Percentiles rank a stretch among this genome's conserved stretches.
Evolutionary conservation across 139 green algal species (phyloP).

Genomic region (Chlorella vulgaris): DNA sequence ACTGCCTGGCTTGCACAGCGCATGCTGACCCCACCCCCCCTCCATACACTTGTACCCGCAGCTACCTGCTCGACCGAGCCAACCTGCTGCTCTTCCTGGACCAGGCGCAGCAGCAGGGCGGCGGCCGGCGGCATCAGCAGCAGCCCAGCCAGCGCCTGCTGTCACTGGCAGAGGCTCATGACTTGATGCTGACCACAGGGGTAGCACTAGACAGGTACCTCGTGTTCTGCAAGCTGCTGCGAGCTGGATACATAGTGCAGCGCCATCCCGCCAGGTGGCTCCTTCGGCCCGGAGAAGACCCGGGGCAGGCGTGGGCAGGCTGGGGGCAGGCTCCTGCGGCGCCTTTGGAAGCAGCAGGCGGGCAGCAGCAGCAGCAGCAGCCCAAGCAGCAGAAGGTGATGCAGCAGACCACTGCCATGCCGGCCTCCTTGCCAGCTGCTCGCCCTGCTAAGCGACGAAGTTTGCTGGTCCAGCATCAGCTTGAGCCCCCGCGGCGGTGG

Average conservation of each 20-base stretch:
- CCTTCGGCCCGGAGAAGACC: background rate
- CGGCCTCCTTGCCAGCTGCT: background rate
- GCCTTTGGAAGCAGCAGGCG: background rate
- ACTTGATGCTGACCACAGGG: constrained; percentile 20
- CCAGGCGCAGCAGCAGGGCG: background rate
- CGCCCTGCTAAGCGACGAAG: background rate
- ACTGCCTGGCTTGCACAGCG: background rate
- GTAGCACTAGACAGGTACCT: constrained; percentile 30
- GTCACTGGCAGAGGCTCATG: constrained; percentile 31
- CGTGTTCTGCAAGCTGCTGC: constrained; percentile 46
- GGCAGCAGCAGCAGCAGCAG: background rate
- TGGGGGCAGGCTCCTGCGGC: background rate
- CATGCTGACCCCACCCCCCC: background rate
- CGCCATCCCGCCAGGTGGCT: constrained; percentile 23
- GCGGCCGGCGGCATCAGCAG: background rate
- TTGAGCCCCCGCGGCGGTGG: background rate
- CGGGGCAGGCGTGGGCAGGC: background rate
- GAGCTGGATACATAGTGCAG: constrained; percentile 49
- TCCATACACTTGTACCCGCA: constrained; percentile 1
- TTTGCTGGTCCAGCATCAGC: background rate
- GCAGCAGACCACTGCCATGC: background rate
- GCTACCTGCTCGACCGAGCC: constrained; percentile 44
- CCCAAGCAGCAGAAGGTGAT: background rate
- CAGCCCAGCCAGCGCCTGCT: constrained; percentile 2
- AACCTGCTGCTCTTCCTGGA: constrained; percentile 50